phyloP scores from a whole-genome alignment of 768 basidiomycete species.

The Multifurca ochricompacta region DNA sequence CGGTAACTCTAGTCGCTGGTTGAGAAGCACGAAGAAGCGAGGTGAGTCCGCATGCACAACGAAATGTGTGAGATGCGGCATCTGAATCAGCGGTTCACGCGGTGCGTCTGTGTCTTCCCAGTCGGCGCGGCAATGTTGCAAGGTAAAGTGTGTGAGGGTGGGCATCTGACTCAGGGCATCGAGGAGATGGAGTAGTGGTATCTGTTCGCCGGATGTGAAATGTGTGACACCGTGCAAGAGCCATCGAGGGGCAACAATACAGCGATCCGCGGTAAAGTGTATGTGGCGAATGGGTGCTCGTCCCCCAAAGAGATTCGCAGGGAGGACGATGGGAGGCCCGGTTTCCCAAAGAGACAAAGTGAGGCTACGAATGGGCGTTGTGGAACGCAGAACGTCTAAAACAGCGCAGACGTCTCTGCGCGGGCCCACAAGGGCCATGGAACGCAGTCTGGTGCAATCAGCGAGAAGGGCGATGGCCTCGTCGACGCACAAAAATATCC shows the following conservation, averaged over 20 bases:
- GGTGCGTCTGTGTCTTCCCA: conserved; percentile 2
- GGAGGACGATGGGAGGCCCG: conserved; percentile 6
- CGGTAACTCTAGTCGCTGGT: conserved; percentile 3
- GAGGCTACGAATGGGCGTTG: conserved; percentile 4
- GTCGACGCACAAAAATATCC: not conserved
- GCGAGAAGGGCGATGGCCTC: conserved; percentile 10
- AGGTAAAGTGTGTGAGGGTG: not conserved
- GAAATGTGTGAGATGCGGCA: conserved; percentile 5
- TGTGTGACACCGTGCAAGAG: conserved; percentile 11
- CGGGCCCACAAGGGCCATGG: conserved; percentile 4
- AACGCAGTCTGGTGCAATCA: conserved; percentile 8
- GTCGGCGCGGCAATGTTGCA: conserved; percentile 4
- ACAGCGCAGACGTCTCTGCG: conserved; percentile 2
- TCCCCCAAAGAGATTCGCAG: conserved; percentile 8
- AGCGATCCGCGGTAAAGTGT: conserved; percentile 1
- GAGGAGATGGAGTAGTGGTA: not conserved
- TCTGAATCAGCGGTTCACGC: not conserved
- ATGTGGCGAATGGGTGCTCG: conserved; percentile 7
- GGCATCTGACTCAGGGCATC: conserved; percentile 11
- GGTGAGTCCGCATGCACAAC: conserved; percentile 6
- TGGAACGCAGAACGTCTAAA: not conserved
- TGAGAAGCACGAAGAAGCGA: conserved; percentile 2
- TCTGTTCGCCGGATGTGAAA: conserved; percentile 15
- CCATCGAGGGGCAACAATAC: conserved; percentile 3
- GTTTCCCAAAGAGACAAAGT: conserved; percentile 1